Conservation (phyloP, 768 basidiomycete species). For the Galerina sulciceps region DNA sequence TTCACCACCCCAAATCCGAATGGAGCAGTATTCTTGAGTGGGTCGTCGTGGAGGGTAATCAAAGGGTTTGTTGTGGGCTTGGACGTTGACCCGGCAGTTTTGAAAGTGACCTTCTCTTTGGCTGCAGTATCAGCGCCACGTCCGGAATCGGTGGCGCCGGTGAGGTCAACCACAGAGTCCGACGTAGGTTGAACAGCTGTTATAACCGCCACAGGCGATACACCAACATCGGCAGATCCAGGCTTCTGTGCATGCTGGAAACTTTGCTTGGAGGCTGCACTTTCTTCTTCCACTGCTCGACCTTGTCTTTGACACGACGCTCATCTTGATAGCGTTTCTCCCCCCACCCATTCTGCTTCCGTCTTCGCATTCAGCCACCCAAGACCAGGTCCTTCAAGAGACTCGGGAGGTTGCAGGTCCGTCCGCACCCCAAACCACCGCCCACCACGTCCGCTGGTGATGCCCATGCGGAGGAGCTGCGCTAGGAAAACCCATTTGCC, state of each 20-base stretch:
- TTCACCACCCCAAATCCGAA: constrained; percentile 21
- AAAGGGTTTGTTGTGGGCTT: background rate
- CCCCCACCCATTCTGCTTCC: constrained; percentile 27
- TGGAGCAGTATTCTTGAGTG: constrained; percentile 9
- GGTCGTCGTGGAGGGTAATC: background rate
- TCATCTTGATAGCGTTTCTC: constrained; percentile 22
- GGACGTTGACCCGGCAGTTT: background rate
- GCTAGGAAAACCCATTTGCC: constrained; percentile 24
- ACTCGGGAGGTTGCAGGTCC: constrained; percentile 13
- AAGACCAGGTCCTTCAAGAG: constrained; percentile 1
- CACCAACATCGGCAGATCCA: background rate
- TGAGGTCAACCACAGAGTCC: no score
- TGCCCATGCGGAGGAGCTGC: constrained; percentile 19
- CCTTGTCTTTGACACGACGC: constrained; percentile 21
- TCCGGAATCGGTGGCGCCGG: background rate
- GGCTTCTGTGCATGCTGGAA: background rate
- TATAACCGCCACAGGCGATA: no score
- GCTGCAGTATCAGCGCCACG: no score
- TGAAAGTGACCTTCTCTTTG: constrained; percentile 11
- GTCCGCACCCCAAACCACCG: constrained; percentile 23
- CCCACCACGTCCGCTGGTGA: constrained; percentile 22
- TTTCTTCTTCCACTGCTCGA: constrained; percentile 26
- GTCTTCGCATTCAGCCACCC: constrained; percentile 27
- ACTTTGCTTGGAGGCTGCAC: constrained; percentile 12
- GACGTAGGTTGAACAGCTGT: background rate